Evolutionary conservation across 352 stramenopile species (phyloP).

Genomic region (Phytophthora hibernalis): DNA sequence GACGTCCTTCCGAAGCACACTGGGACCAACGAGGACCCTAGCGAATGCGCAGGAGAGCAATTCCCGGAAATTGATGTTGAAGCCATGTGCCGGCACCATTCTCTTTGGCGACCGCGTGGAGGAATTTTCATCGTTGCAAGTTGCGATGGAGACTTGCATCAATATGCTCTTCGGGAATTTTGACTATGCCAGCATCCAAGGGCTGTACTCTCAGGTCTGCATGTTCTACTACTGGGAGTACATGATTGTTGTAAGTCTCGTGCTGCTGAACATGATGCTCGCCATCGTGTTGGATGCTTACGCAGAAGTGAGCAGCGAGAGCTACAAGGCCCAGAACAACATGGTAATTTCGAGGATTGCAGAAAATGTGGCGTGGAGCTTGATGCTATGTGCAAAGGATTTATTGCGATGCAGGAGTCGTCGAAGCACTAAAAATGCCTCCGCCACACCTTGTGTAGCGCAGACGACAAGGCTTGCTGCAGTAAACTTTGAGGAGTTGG

Average conservation of each 20-base stretch:
- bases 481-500: slow-evolving; percentile 10
- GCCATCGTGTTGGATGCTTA: slow-evolving; percentile 61
- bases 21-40: no score
- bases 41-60: no score
- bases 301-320: slow-evolving; percentile 42
- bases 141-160: slow-evolving; percentile 60
- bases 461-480: neutral
- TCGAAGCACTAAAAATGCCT: slow-evolving; percentile 13
- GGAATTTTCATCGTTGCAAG: slow-evolving; percentile 50
- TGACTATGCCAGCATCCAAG: slow-evolving; percentile 55
- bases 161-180: slow-evolving; percentile 79
- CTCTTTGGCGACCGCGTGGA: slow-evolving; percentile 67
- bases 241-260: slow-evolving; percentile 62
- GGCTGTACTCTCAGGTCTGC: slow-evolving; percentile 46
- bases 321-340: slow-evolving; percentile 35
- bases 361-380: slow-evolving; percentile 28
- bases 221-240: slow-evolving; percentile 76
- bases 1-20: no score
- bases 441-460: slow-evolving; percentile 1
- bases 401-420: neutral
- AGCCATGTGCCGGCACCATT: slow-evolving; percentile 51
- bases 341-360: slow-evolving; percentile 35
- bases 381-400: slow-evolving; percentile 25
- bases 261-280: slow-evolving; percentile 78
- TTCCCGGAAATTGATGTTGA: no score